Evolutionary conservation across 768 basidiomycete genomes (phyloP).

Genomic region (Kwoniella shandongensis): DNA sequence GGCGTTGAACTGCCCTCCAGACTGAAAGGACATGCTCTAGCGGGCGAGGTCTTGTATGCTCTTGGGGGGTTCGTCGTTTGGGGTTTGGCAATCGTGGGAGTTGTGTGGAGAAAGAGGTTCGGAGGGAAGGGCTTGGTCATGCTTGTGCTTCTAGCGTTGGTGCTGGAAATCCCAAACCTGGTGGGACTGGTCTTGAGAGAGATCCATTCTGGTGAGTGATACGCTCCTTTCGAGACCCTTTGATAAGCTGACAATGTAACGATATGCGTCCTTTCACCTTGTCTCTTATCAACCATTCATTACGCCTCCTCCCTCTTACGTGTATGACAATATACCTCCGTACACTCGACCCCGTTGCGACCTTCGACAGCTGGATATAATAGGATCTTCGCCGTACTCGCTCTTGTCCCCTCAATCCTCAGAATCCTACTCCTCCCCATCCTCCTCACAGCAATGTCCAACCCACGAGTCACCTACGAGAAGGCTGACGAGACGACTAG

Average conservation of each 20-base stretch:
- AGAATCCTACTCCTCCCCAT: constrained; percentile 41
- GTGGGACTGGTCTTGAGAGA: constrained; percentile 35
- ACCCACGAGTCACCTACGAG: constrained; percentile 66
- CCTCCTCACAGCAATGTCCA: constrained; percentile 61
- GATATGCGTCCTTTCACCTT: too few species aligned
- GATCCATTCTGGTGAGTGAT: constrained; percentile 32
- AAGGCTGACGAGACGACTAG: constrained; percentile 55
- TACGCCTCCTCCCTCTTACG: not conserved
- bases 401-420: constrained; percentile 52
- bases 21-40: constrained; percentile 11
- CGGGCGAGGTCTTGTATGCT: constrained; percentile 28
- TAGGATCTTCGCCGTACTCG: constrained; percentile 54
- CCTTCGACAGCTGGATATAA: constrained; percentile 22
- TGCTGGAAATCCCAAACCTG: constrained; percentile 35
- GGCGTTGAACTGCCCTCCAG: constrained; percentile 9
- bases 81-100: constrained; percentile 28
- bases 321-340: constrained; percentile 1
- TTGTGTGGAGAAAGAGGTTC: constrained; percentile 39
- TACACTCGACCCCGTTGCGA: not conserved
- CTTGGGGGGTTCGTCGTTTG: constrained; percentile 42
- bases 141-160: constrained; percentile 27
- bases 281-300: too few species aligned
- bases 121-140: constrained; percentile 29
- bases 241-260: not conserved
- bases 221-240: too few species aligned